phyloP scores from a whole-genome alignment of 139 green algal species.

The Chlamydomonas asymmetrica region DNA sequence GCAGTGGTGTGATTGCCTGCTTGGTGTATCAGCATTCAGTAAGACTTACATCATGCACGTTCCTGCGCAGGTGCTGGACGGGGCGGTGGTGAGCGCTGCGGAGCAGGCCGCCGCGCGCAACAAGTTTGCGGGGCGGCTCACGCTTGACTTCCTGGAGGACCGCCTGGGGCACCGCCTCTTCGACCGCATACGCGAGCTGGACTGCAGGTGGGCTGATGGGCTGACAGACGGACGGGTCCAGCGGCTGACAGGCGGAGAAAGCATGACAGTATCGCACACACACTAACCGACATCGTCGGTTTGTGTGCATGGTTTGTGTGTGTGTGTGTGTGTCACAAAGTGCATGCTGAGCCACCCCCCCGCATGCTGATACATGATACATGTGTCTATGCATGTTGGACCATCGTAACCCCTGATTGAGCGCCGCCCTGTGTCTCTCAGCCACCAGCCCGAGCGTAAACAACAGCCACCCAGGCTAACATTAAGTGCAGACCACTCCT shows the following conservation, averaged over 20 bases:
- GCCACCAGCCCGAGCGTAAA: no score
- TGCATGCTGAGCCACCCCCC: neutral
- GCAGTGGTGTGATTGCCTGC: no score
- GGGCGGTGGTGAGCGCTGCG: constrained; percentile 48
- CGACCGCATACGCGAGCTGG: constrained; percentile 60
- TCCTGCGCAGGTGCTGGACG: constrained; percentile 66
- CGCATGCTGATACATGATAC: no score
- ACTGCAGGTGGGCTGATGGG: constrained; percentile 31
- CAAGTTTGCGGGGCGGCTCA: constrained; percentile 70
- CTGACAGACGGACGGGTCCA: neutral
- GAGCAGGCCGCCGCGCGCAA: constrained; percentile 64
- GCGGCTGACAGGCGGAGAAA: neutral
- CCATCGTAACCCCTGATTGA: no score
- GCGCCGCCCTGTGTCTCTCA: no score
- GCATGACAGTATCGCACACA: neutral
- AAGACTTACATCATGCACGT: neutral
- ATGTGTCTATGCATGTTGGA: no score
- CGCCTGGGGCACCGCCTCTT: constrained; percentile 58
- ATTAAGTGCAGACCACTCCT: no score
- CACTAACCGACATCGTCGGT: no score
- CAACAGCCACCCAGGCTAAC: no score
- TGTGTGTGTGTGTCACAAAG: no score
- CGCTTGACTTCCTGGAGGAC: constrained; percentile 64
- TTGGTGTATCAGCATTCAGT: neutral
- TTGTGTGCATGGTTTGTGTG: no score